Evolutionary conservation across 805 yeast genomes (phyloP), one percentile per base, ranked within the genome.

Genomic region (Lachancea sp.): DNA sequence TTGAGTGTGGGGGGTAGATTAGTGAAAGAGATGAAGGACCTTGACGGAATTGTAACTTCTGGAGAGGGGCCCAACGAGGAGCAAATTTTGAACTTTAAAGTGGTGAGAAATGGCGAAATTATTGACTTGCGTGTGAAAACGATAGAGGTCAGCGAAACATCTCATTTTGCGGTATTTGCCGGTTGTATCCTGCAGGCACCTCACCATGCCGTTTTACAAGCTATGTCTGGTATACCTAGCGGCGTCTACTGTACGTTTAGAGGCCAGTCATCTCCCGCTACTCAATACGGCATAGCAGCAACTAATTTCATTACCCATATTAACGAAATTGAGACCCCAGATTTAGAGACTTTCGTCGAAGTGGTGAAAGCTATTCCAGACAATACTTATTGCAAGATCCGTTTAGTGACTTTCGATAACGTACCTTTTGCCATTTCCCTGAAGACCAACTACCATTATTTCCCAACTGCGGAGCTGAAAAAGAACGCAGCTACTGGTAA

Each of bases 161-260:
- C 75, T 28, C 79, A 80, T 41, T 66, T 86, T 29, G 80, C 84
- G 7, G 69, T 74, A 36, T 89, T 95, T 92, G 77, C 88, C 38
- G 96, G 96, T 17, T 80, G 88, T 29, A 64, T 82, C 5, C 61
- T 89, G 24, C 97, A 89, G 56, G 73, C 77, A 28, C 96, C 96
- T n/a, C 96, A 87, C 60, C 94, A 83, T 55, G 90, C 92, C 7
- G 96, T 88, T 13, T 76, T 89, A 47, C 96, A 88, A 64, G 78
- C 83, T 28, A 80, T 84, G 74, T 75, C 76, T 39, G 70, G 74
- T 41, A 67, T 86, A 38, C 96, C 95, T 9, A 80, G 90, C 13
- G 78, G 77, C 40, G 92, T 89, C n/a, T 89, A 88, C 56, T 80
- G 87, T 40, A 80, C 87, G 2, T 70, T 78, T 18, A 75, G 83